A percentile compares a stretch with the other conserved stretches of the same genome.
Evolutionary conservation across 2,329 filamentous ascomycete species (phyloP).

Genomic region (Fusarium humuli): DNA sequence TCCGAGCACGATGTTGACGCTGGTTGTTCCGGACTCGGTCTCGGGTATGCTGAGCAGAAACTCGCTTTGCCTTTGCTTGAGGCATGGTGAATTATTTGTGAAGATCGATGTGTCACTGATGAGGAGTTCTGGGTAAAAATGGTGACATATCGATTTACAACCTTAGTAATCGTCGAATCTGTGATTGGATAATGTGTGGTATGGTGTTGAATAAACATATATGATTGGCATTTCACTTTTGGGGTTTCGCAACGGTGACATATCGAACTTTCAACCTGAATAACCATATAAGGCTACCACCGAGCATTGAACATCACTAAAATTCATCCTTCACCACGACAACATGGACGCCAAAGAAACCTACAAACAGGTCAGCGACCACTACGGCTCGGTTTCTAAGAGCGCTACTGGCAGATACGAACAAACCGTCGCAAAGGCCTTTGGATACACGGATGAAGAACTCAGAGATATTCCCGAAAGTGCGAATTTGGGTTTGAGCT

Average conservation of each 20-base stretch:
- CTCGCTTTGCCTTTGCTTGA: neutral
- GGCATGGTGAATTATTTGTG: neutral
- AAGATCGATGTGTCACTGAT: neutral
- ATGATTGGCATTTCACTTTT: neutral
- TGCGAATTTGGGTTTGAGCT: conserved; percentile 8
- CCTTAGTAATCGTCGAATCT: neutral
- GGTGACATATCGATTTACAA: neutral
- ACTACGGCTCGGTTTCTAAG: neutral
- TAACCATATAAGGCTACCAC: neutral
- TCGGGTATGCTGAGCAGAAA: neutral
- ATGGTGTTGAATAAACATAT: neutral
- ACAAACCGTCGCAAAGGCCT: conserved; percentile 5
- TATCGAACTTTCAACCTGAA: neutral
- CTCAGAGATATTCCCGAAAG: neutral
- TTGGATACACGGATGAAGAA: conserved; percentile 12
- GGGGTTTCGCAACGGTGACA: neutral
- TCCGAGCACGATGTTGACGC: conserved; percentile 1
- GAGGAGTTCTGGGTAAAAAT: too few relatives aligned
- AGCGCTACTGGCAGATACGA: neutral
- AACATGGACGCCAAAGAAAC: neutral
- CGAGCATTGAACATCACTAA: neutral
- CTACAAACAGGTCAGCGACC: neutral
- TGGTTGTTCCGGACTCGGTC: neutral
- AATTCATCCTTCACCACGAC: too few relatives aligned
- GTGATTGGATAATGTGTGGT: neutral